Conservation (phyloP, 345 rosid species). For the Bruguiera sexangula region DNA sequence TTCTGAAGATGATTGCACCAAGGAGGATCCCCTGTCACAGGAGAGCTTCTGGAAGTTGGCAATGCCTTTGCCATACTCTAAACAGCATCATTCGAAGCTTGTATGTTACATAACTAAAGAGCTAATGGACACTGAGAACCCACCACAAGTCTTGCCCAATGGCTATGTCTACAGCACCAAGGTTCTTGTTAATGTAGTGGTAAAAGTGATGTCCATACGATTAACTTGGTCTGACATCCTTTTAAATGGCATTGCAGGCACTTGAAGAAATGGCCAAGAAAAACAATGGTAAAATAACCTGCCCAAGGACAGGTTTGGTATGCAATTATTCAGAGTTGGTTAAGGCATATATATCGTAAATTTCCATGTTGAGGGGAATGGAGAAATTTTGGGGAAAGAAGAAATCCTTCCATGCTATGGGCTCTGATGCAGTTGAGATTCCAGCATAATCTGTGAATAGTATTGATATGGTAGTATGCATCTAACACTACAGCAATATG, state of each 20-base stretch:
- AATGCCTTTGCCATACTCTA: slow-evolving; percentile 76
- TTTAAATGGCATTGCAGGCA: slow-evolving; percentile 47
- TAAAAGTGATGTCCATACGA: neutral
- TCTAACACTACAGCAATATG: neutral
- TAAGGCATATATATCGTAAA: slow-evolving; percentile 82
- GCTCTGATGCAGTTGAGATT: slow-evolving; percentile 4
- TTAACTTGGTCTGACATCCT: slow-evolving; percentile 5
- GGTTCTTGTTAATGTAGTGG: slow-evolving; percentile 40
- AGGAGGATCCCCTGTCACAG: slow-evolving; percentile 93
- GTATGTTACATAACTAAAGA: slow-evolving; percentile 93
- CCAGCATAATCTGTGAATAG: slow-evolving; percentile 11
- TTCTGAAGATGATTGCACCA: slow-evolving; percentile 80
- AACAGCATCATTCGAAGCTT: slow-evolving; percentile 96
- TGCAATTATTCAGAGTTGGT: slow-evolving; percentile 71
- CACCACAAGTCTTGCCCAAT: slow-evolving; percentile 94
- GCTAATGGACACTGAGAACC: slow-evolving; percentile 98
- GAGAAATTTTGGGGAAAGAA: neutral
- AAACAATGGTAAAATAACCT: slow-evolving; percentile 65
- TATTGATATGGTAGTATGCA: neutral
- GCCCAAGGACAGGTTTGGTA: slow-evolving; percentile 73
- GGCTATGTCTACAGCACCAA: slow-evolving; percentile 92
- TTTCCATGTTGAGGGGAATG: neutral
- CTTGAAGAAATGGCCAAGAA: slow-evolving; percentile 88
- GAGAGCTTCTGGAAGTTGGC: slow-evolving; percentile 89
- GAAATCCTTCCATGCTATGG: neutral